Percentiles rank a stretch among this genome's conserved stretches.
Conservation (phyloP, 805 yeast genomes). For the Candida mattraensis region DNA sequence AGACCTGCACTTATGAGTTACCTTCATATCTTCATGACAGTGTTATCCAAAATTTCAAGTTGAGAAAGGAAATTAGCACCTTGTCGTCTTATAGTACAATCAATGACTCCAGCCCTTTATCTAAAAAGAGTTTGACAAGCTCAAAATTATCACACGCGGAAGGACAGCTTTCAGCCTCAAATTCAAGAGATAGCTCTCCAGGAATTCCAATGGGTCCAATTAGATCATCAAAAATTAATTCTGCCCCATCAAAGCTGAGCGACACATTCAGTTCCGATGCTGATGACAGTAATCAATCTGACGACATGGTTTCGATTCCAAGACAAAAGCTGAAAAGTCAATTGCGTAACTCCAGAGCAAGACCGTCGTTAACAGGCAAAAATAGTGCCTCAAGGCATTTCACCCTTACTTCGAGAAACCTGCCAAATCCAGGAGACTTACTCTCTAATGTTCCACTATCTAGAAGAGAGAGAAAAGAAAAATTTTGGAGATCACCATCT, state of each 20-base stretch:
- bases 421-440: slow-evolving; percentile 81
- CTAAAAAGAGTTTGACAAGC: slow-evolving; percentile 4
- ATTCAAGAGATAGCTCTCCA: slow-evolving; percentile 6
- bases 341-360: slow-evolving; percentile 2
- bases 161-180: slow-evolving; percentile 3
- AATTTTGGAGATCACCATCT: no score
- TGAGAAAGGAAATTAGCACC: slow-evolving; percentile 2
- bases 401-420: slow-evolving; percentile 52
- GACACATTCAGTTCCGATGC: slow-evolving; percentile 24
- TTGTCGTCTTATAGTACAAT: slow-evolving; percentile 9
- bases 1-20: slow-evolving; percentile 43
- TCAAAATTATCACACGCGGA: slow-evolving; percentile 5
- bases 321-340: slow-evolving; percentile 1
- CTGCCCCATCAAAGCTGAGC: slow-evolving; percentile 8
- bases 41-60: slow-evolving; percentile 11
- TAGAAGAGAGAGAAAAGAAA: slow-evolving; percentile 11
- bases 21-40: slow-evolving; percentile 66
- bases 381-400: slow-evolving; percentile 43
- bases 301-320: slow-evolving; percentile 7
- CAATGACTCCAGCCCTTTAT: slow-evolving; percentile 5
- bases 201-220: not conserved
- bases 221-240: not conserved
- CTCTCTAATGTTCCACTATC: slow-evolving; percentile 73
- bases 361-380: slow-evolving; percentile 5
- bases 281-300: slow-evolving; percentile 25